phyloP scores from a whole-genome alignment of 1,139 yeast species.

The Magnusiomyces ingens region DNA sequence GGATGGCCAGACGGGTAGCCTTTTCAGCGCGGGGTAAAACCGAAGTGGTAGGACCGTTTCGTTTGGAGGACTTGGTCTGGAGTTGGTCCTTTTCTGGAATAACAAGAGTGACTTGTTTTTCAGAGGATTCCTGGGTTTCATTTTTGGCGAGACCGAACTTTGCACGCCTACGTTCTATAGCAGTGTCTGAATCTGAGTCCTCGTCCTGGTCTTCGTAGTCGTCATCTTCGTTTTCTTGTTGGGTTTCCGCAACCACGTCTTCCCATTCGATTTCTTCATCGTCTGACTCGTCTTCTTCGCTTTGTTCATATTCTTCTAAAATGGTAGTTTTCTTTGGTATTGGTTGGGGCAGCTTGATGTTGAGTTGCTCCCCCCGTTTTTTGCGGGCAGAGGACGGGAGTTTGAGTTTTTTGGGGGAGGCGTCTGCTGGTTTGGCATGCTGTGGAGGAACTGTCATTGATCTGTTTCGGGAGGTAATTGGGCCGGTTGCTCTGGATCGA shows the following conservation, averaged over 20 bases:
- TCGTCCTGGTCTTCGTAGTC: background rate
- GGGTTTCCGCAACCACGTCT: slow-evolving; percentile 21
- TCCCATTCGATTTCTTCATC: slow-evolving; percentile 35
- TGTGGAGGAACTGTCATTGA: background rate
- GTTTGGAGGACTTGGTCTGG: slow-evolving; percentile 24
- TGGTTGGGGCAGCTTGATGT: background rate
- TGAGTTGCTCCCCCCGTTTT: background rate
- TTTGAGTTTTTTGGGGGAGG: background rate
- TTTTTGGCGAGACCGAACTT: background rate
- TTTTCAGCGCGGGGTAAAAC: slow-evolving; percentile 50
- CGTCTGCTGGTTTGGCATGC: background rate
- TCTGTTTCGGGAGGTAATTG: background rate
- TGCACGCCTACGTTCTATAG: slow-evolving; percentile 13
- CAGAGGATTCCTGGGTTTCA: slow-evolving; percentile 3
- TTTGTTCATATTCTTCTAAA: background rate
- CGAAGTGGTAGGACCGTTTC: background rate
- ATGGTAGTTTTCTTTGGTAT: background rate
- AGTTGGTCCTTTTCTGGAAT: slow-evolving; percentile 4
- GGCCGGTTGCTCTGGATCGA: background rate
- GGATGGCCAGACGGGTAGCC: slow-evolving; percentile 45
- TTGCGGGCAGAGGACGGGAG: slow-evolving; percentile 2
- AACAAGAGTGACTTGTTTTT: background rate
- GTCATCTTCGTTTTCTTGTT: slow-evolving; percentile 14
- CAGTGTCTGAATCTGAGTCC: slow-evolving; percentile 11
- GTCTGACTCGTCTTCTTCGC: slow-evolving; percentile 6